phyloP scores from a whole-genome alignment of 148 eudicot species.

The Heliamphora exappendiculata region DNA sequence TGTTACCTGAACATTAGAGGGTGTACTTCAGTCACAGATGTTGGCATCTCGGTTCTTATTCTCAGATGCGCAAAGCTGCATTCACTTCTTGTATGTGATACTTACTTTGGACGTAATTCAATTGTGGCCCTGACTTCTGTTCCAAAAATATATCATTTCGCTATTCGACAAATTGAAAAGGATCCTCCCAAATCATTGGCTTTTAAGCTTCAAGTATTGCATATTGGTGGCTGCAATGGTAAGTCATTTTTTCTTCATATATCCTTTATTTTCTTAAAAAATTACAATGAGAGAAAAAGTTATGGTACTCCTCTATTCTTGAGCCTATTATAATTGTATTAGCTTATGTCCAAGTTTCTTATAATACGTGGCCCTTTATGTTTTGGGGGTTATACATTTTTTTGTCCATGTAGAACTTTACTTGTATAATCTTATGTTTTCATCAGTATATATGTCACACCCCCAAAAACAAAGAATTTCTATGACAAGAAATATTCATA shows the following conservation, averaged over 20 bases:
- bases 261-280: background rate
- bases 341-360: background rate
- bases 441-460: background rate
- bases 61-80: constrained; percentile 44
- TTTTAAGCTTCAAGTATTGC: constrained; percentile 43
- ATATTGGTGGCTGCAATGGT: constrained; percentile 83
- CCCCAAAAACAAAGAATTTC: too few relatives aligned
- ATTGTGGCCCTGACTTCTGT: constrained; percentile 48
- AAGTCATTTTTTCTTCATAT: constrained; percentile 12
- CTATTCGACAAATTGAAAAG: constrained; percentile 16
- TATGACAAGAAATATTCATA: too few relatives aligned
- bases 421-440: background rate
- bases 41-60: constrained; percentile 57
- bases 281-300: background rate
- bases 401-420: background rate
- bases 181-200: constrained; percentile 23
- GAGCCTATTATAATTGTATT: background rate
- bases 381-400: background rate
- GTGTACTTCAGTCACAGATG: constrained; percentile 67
- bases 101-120: constrained; percentile 58
- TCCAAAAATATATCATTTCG: constrained; percentile 17
- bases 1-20: constrained; percentile 60
- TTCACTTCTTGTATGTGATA: constrained; percentile 66
- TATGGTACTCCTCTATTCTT: background rate
- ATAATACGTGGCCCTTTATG: background rate